Evolutionary conservation across 164 flowering plant species (phyloP), one percentile per base, ranked within the genome.

Genomic region (Umbilicus rupestris): DNA sequence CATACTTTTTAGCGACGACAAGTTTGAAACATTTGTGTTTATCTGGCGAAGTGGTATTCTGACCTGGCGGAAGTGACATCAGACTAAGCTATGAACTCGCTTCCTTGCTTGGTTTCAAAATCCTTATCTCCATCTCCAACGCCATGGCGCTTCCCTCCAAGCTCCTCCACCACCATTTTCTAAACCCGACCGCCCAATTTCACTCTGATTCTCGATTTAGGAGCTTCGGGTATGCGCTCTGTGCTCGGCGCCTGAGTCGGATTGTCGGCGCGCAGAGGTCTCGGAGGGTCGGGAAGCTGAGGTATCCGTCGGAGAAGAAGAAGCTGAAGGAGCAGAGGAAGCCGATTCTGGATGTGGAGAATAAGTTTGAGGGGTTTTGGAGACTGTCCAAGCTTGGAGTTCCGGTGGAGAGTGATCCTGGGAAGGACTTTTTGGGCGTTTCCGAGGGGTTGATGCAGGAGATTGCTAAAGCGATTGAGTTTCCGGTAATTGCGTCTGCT

Each of bases 281-380:
- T 6, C 33, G 46, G 68, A 75, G 99, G 69, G 84, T 85, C 3
- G 92, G 97, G 4, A 95, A 89, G 71, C 79, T 63, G 75, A 75
- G 96, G 67, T 95, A 95, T 71, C 99, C 99, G 0, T 95, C 99
- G 2, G 99, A 95, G 86, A 94, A 88, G 87, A 89, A 79, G 88
- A 86, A 81, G 79, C 84, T 89, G 20, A 83, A 76, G 64, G 66
- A 69, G 58, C 72, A 75, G 62, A 73, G 71, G 20, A 75, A 84
- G 70, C 65, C 76, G 70, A 69, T 74, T 24, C 29, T 45, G 30
- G 78, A 79, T 31, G 82, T 76, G 22, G 63, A 70, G 66, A 73
- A 81, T 75, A 87, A 84, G 70, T 78, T 83, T 58, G 80, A 82
- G 28, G 97, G 97, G 1, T 65, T 79, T 60, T 91, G 99, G 99